Conservation (phyloP, 305 asterid species). For the Rubia occidens region DNA sequence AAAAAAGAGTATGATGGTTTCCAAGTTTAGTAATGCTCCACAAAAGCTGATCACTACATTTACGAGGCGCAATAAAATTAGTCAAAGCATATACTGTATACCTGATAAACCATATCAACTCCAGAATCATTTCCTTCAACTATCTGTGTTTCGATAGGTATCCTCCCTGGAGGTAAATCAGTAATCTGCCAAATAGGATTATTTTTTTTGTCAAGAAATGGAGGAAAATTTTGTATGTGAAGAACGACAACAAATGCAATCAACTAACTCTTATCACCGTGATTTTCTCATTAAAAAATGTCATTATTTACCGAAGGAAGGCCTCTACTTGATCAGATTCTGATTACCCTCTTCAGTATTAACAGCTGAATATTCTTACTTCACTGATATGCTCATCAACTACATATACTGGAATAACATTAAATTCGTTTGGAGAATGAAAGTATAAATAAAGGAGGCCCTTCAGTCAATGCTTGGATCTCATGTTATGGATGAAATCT, state of each 20-base stretch:
- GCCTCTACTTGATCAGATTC: background rate
- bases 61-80: background rate
- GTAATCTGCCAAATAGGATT: slow-evolving; percentile 44
- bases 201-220: background rate
- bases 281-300: background rate
- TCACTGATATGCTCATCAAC: background rate
- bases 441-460: no score
- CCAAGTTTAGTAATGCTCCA: background rate
- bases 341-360: no score
- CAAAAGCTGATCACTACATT: background rate
- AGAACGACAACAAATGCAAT: background rate
- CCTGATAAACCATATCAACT: slow-evolving; percentile 70
- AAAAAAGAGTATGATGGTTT: background rate
- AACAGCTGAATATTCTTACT: background rate
- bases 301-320: background rate
- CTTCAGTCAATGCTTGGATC: background rate
- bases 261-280: background rate
- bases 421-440: no score
- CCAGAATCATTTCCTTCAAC: slow-evolving; percentile 77
- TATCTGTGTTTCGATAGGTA: slow-evolving; percentile 61
- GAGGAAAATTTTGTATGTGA: background rate
- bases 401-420: background rate
- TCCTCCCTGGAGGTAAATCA: slow-evolving; percentile 90
- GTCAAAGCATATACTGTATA: slow-evolving; percentile 14
- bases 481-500: background rate